A percentile compares a stretch with the other conserved stretches of the same genome.
These are phyloP conservation scores for Talaromyces albobiverticillius DNA, from an alignment of 2,329 filamentous ascomycete species.

Conservation along the genomic window DNA sequence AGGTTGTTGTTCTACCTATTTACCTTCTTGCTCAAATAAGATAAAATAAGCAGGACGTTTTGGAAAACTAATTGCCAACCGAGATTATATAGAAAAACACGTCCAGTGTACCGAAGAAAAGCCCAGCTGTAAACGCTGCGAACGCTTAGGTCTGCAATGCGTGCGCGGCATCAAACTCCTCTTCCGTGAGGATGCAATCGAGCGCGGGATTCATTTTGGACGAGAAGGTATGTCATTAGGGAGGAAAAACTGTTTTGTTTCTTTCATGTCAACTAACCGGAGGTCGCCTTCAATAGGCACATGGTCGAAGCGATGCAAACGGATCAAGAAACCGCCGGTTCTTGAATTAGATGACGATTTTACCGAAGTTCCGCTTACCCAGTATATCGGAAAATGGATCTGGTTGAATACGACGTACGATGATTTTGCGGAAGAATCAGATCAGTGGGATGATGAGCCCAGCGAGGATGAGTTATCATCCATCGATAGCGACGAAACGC, in stretches of 20 bases:
- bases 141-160: constrained; percentile 23
- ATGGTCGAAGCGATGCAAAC: constrained; percentile 14
- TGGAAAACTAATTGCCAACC: not conserved
- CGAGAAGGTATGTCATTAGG: constrained; percentile 21
- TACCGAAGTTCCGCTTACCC: constrained; percentile 8
- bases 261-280: not conserved
- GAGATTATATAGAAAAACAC: constrained; percentile 23
- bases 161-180: constrained; percentile 24
- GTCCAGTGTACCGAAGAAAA: constrained; percentile 31
- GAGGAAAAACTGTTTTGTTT: not conserved
- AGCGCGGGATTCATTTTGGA: constrained; percentile 25
- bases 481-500: constrained; percentile 3
- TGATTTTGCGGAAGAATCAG: constrained; percentile 17
- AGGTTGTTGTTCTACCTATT: constrained; percentile 14
- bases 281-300: constrained; percentile 1
- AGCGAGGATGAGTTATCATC: constrained; percentile 14
- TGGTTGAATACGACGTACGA: constrained; percentile 25
- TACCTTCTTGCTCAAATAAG: not conserved
- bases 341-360: constrained; percentile 12
- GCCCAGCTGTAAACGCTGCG: constrained; percentile 27
- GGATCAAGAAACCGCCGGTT: constrained; percentile 10
- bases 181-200: constrained; percentile 30
- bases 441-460: not conserved
- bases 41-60: no score
- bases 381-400: constrained; percentile 21